phyloP scores from a whole-genome alignment of 163 green algal species.

The Chlorella variabilis region DNA sequence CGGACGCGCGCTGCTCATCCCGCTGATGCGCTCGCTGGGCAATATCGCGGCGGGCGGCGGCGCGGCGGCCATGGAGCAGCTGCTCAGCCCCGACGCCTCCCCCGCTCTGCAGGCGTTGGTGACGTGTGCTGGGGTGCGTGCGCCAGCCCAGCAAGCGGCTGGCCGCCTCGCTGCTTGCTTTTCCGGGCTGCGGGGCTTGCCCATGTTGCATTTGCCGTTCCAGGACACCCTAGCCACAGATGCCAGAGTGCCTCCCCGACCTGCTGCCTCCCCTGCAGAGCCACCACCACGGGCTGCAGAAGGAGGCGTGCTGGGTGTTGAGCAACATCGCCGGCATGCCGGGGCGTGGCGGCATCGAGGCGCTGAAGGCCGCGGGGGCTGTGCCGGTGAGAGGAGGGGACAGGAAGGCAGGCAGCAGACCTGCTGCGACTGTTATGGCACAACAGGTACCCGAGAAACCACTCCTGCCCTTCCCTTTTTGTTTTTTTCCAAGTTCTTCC shows the following conservation, averaged over 20 bases:
- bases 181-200: too few relatives aligned
- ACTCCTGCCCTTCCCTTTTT: too few relatives aligned
- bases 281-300: slow-evolving; percentile 46
- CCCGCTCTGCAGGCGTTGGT: slow-evolving; percentile 38
- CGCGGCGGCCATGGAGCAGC: slow-evolving; percentile 14
- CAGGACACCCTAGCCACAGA: too few relatives aligned
- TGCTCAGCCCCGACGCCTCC: slow-evolving; percentile 25
- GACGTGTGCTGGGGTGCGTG: slow-evolving; percentile 1
- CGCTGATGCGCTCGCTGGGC: slow-evolving; percentile 48
- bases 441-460: too few relatives aligned
- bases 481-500: too few relatives aligned
- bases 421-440: too few relatives aligned
- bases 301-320: slow-evolving; percentile 50
- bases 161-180: background rate
- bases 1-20: slow-evolving; percentile 40
- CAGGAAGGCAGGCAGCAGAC: background rate
- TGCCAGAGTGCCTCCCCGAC: too few relatives aligned
- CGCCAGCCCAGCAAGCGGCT: too few relatives aligned
- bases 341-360: slow-evolving; percentile 25
- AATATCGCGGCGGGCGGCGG: slow-evolving; percentile 49
- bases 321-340: slow-evolving; percentile 41
- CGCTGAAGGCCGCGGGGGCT: slow-evolving; percentile 24
- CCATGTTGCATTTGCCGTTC: too few relatives aligned
- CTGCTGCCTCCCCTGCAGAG: slow-evolving; percentile 10
- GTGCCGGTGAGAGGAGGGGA: slow-evolving; percentile 25